These are phyloP conservation scores for Sclerotinia glacialis DNA, from an alignment of 2,329 filamentous ascomycete genomes.

Conservation along the genomic window DNA sequence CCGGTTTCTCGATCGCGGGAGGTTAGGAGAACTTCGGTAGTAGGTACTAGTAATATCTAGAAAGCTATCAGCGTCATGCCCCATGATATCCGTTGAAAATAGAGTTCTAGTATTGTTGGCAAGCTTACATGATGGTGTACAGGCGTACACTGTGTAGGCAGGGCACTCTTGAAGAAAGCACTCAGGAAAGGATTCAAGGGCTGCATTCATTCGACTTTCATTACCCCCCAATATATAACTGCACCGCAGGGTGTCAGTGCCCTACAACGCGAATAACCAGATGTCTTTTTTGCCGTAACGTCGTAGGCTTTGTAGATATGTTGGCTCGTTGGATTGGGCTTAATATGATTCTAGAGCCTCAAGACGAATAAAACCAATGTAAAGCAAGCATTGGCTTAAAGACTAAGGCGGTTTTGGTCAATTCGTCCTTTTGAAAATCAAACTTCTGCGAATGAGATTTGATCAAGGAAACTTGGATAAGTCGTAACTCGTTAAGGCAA, in stretches of 20 bases:
- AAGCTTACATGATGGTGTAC: constrained; percentile 74
- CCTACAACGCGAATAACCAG: constrained; percentile 25
- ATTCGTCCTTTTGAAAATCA: background rate
- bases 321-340: background rate
- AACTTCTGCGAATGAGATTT: background rate
- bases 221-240: constrained; percentile 32
- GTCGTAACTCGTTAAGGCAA: background rate
- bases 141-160: constrained; percentile 86
- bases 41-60: constrained; percentile 83
- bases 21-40: constrained; percentile 86
- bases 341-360: constrained; percentile 6
- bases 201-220: constrained; percentile 72
- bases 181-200: constrained; percentile 97
- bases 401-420: background rate
- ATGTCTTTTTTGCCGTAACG: constrained; percentile 12
- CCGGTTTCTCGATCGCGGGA: constrained; percentile 85
- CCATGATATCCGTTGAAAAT: constrained; percentile 21
- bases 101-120: background rate
- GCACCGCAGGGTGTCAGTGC: constrained; percentile 31
- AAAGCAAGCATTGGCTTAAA: constrained; percentile 11
- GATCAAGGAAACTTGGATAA: constrained; percentile 11
- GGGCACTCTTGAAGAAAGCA: constrained; percentile 96
- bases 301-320: constrained; percentile 8
- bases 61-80: constrained; percentile 25
- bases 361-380: constrained; percentile 3